These are phyloP conservation scores for Rhodotorula graminis DNA, from an alignment of 768 basidiomycete species.

Conservation along the genomic window DNA sequence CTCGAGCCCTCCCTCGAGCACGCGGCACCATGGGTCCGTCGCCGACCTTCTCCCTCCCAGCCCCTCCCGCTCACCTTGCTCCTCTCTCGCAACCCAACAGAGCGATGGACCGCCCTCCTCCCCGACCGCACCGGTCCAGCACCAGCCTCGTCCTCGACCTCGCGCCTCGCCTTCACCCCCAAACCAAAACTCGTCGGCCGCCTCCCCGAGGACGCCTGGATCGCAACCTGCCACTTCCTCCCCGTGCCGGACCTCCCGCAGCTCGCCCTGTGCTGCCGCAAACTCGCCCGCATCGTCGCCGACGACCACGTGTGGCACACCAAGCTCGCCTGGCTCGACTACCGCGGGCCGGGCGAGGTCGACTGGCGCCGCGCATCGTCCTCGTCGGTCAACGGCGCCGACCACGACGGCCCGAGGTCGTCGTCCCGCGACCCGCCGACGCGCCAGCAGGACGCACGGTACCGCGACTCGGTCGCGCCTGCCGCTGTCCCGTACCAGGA, in stretches of 20 bases:
- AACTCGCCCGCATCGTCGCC: conserved; percentile 59
- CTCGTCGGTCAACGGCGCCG: too few species aligned
- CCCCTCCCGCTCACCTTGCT: neutral
- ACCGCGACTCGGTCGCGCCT: too few species aligned
- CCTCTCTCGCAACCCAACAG: conserved; percentile 38
- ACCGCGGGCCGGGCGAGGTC: conserved; percentile 27
- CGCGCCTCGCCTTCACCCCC: neutral
- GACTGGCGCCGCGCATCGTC: neutral
- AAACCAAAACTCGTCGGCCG: conserved; percentile 59
- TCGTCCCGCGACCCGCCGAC: neutral
- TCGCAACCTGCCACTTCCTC: conserved; percentile 65
- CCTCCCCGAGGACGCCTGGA: conserved; percentile 71
- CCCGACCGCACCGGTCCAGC: conserved; percentile 48
- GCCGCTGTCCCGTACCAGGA: too few species aligned
- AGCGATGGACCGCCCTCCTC: conserved; percentile 80
- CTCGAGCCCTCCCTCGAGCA: too few species aligned
- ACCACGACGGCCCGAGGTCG: too few species aligned
- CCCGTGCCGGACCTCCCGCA: conserved; percentile 75
- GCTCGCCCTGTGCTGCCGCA: conserved; percentile 64
- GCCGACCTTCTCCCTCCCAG: neutral
- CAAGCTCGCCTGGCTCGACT: conserved; percentile 61
- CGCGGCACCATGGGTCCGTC: neutral
- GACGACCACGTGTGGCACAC: conserved; percentile 74
- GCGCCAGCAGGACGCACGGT: neutral
- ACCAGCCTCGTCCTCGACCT: neutral